Conservation (phyloP, 2,329 filamentous ascomycete species). For the Colletotrichum sp. region DNA sequence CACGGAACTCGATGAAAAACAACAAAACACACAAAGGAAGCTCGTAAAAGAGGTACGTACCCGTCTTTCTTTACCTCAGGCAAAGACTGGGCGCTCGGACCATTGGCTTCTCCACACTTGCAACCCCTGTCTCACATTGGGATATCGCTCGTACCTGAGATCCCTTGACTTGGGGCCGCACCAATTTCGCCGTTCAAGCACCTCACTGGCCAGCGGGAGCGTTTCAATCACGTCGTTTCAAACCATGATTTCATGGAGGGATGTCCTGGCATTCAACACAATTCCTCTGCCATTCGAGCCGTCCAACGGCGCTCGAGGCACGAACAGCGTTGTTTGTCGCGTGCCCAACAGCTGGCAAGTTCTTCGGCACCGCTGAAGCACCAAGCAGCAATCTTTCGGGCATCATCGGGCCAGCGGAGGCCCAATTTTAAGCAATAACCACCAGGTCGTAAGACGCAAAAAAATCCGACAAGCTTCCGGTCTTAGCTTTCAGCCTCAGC, state of each 20-base stretch:
- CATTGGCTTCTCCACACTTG: constrained; percentile 2
- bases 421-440: not conserved
- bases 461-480: not conserved
- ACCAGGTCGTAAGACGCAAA: not conserved
- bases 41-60: not conserved
- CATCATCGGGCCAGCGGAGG: not conserved
- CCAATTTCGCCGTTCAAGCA: constrained; percentile 9
- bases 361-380: not conserved
- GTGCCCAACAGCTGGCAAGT: not conserved
- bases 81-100: not conserved
- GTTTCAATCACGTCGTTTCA: constrained; percentile 21
- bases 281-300: not conserved
- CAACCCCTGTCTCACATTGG: constrained; percentile 17
- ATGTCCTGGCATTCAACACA: not conserved
- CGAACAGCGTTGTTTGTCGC: not conserved
- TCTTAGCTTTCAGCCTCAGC: not conserved
- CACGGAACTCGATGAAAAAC: not conserved
- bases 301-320: not conserved
- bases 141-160: constrained; percentile 1
- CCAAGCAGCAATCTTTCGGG: not conserved
- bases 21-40: not conserved
- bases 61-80: not conserved
- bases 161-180: not conserved
- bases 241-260: not conserved
- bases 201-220: constrained; percentile 9